Evolutionary conservation across 192 early-diverging fungal genomes (phyloP).

Genomic region (Rhizophagus sp.): DNA sequence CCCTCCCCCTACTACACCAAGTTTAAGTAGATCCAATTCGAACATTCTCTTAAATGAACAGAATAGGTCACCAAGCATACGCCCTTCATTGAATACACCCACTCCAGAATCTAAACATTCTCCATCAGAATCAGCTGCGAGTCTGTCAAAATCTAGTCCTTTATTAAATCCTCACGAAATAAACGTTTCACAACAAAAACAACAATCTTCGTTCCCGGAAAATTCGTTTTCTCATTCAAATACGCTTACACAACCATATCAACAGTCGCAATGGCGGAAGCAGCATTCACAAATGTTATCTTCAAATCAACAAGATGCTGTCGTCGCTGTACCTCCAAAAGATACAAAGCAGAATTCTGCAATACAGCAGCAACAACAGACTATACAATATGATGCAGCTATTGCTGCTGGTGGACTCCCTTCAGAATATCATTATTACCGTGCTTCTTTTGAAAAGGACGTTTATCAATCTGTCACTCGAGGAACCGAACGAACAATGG

Average conservation of each 20-base stretch:
- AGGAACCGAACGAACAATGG: neutral
- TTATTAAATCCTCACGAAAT: neutral
- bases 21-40: neutral
- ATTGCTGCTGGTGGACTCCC: neutral
- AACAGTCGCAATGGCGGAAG: neutral
- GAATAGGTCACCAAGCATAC: neutral
- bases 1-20: neutral
- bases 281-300: neutral
- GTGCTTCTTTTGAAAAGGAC: slow-evolving; percentile 10
- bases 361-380: neutral
- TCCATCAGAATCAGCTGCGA: neutral
- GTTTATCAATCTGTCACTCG: neutral
- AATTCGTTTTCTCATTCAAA: neutral
- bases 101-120: neutral
- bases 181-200: neutral
- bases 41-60: neutral
- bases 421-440: slow-evolving; percentile 12
- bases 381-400: neutral
- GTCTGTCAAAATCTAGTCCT: neutral
- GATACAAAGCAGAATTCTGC: neutral
- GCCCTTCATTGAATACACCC: neutral
- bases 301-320: neutral
- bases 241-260: neutral
- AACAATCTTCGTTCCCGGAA: neutral
- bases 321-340: neutral